Percentiles rank a stretch among this genome's conserved stretches.
phyloP scores from a whole-genome alignment of 2,329 filamentous ascomycete genomes.

The Tolypocladium pustulatum region DNA sequence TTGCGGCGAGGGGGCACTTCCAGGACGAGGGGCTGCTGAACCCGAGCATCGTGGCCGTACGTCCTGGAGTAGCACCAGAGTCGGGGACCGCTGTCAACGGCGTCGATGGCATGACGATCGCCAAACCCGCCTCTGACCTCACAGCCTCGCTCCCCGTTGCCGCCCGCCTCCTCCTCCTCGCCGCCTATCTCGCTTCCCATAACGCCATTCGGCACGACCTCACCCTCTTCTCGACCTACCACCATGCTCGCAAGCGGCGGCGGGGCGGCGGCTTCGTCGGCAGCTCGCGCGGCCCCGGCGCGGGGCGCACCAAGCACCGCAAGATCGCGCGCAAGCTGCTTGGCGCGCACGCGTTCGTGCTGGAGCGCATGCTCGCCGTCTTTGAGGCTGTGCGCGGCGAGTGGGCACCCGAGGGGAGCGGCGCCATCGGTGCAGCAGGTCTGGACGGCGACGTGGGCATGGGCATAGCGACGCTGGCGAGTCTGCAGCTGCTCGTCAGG shows the following conservation, averaged over 20 bases:
- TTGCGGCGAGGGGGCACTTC: slow-evolving; percentile 58
- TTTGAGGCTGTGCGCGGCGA: slow-evolving; percentile 55
- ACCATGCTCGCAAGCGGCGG: slow-evolving; percentile 39
- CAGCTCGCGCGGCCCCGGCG: slow-evolving; percentile 10
- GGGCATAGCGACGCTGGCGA: slow-evolving; percentile 62
- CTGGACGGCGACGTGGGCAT: slow-evolving; percentile 48
- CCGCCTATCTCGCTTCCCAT: slow-evolving; percentile 73
- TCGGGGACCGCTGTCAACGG: not conserved
- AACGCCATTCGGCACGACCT: slow-evolving; percentile 66
- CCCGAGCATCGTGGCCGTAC: slow-evolving; percentile 41
- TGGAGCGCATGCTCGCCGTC: slow-evolving; percentile 72
- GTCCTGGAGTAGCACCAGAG: not conserved
- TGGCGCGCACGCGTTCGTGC: slow-evolving; percentile 64
- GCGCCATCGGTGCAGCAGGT: slow-evolving; percentile 16
- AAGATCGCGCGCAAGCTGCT: slow-evolving; percentile 70
- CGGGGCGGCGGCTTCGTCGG: slow-evolving; percentile 35
- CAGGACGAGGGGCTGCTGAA: slow-evolving; percentile 63
- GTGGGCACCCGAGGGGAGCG: slow-evolving; percentile 30
- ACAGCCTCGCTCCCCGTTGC: slow-evolving; percentile 56
- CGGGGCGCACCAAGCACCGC: slow-evolving; percentile 41
- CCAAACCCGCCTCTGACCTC: slow-evolving; percentile 28
- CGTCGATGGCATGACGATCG: not conserved
- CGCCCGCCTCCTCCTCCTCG: slow-evolving; percentile 62
- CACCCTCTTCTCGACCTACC: slow-evolving; percentile 64
- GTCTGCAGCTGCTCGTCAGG: slow-evolving; percentile 56